These are phyloP conservation scores for Meira nashicola DNA, from an alignment of 1,284 basidiomycete species.

Conservation along the genomic window DNA sequence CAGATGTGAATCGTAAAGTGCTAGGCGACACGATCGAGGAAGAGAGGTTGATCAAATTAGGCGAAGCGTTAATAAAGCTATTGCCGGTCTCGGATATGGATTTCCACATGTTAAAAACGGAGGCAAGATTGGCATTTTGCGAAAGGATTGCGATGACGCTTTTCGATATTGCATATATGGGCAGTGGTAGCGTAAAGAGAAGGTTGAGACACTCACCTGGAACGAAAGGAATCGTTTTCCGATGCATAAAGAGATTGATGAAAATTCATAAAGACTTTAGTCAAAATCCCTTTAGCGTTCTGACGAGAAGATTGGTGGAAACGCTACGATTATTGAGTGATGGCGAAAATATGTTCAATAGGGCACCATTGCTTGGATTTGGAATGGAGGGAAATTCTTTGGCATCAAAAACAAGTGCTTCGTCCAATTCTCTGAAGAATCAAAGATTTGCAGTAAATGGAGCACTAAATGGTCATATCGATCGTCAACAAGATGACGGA, in stretches of 20 bases:
- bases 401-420: not conserved
- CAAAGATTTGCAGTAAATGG: not conserved
- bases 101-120: constrained; percentile 65
- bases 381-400: not conserved
- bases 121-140: constrained; percentile 69
- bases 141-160: constrained; percentile 74
- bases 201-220: constrained; percentile 60
- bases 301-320: constrained; percentile 73
- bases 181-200: constrained; percentile 68
- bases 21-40: constrained; percentile 64
- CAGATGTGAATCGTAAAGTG: constrained; percentile 73
- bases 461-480: not conserved
- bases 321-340: constrained; percentile 79
- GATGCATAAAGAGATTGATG: constrained; percentile 54
- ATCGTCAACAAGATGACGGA: not conserved
- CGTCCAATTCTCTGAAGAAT: not conserved
- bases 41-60: constrained; percentile 62
- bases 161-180: constrained; percentile 80
- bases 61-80: constrained; percentile 70
- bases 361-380: constrained; percentile 53
- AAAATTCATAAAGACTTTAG: constrained; percentile 58
- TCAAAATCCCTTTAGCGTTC: constrained; percentile 61
- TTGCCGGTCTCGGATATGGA: constrained; percentile 74
- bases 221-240: constrained; percentile 53
- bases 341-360: constrained; percentile 68